Conservation (phyloP, 2,329 filamentous ascomycete genomes). For the Chaetomiaceae sp. region DNA sequence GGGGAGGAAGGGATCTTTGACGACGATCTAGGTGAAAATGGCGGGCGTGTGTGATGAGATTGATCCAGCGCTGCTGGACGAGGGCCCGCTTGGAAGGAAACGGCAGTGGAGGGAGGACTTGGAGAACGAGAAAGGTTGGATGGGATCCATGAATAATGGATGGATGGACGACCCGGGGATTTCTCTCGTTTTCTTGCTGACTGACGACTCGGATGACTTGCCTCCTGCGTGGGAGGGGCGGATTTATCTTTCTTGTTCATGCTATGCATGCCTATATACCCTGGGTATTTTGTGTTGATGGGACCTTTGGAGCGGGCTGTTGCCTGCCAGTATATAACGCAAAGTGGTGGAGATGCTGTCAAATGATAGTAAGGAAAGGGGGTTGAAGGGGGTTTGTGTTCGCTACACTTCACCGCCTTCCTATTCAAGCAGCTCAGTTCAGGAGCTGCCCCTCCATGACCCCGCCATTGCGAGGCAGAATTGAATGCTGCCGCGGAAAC, state of each 20-base stretch:
- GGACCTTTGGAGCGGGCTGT: background rate
- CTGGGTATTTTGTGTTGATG: conserved; percentile 4
- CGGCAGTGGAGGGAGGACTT: background rate
- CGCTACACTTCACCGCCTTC: conserved; percentile 13
- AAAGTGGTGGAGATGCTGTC: too few species aligned
- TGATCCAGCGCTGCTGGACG: background rate
- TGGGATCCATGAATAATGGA: background rate
- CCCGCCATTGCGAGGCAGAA: conserved; percentile 9
- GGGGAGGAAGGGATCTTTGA: background rate
- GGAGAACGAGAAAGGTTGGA: background rate
- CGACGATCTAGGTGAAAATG: background rate
- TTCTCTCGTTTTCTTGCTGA: conserved; percentile 5
- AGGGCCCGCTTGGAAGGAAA: background rate
- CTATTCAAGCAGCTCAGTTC: background rate
- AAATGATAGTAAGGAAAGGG: background rate
- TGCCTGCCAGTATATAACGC: background rate
- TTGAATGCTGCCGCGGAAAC: background rate
- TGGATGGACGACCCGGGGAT: background rate
- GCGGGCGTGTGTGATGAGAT: background rate
- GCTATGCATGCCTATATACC: conserved; percentile 16
- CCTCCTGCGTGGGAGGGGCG: background rate
- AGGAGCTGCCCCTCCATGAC: conserved; percentile 11
- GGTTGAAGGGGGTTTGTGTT: background rate
- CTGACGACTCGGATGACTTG: conserved; percentile 9
- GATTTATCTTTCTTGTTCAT: conserved; percentile 8